These are phyloP conservation scores for Oidiodendron maius DNA, from an alignment of 495 filamentous ascomycete species.

Conservation along the genomic window DNA sequence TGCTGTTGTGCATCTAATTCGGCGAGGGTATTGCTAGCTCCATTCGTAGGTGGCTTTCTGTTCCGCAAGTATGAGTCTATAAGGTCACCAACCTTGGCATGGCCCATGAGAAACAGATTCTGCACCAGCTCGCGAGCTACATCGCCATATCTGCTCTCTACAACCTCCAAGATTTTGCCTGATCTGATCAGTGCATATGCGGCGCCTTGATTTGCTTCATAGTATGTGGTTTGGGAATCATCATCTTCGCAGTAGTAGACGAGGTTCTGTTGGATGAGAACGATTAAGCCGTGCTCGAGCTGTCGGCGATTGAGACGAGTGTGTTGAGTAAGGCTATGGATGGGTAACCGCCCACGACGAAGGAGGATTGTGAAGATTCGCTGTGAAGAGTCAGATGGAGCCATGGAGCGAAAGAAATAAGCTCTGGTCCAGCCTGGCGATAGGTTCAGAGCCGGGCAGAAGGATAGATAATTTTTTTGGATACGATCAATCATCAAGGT, in stretches of 20 bases:
- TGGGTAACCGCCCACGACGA: conserved; percentile 66
- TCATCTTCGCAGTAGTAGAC: conserved; percentile 65
- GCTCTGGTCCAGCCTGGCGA: conserved; percentile 4
- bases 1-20: conserved; percentile 18
- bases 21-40: conserved; percentile 25
- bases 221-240: conserved; percentile 59
- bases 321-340: conserved; percentile 58
- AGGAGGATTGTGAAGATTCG: conserved; percentile 77
- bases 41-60: conserved; percentile 14
- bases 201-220: conserved; percentile 68
- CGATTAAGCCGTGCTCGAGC: conserved; percentile 69
- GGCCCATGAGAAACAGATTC: conserved; percentile 69
- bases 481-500: too few relatives aligned
- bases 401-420: conserved; percentile 8
- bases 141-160: conserved; percentile 63
- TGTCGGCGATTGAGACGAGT: conserved; percentile 62
- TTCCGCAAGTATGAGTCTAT: conserved; percentile 31
- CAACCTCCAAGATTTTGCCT: conserved; percentile 73
- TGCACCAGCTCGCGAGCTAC: conserved; percentile 65
- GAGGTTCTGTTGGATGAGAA: conserved; percentile 85
- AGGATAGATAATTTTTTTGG: too few relatives aligned
- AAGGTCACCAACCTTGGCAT: conserved; percentile 68
- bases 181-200: conserved; percentile 75
- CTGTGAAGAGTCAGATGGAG: conserved; percentile 32
- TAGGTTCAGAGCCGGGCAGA: too few relatives aligned